Base-by-base conservation (phyloP, 2,329 filamentous ascomycete genomes). In the Colletotrichum chrysophilum region DNA sequence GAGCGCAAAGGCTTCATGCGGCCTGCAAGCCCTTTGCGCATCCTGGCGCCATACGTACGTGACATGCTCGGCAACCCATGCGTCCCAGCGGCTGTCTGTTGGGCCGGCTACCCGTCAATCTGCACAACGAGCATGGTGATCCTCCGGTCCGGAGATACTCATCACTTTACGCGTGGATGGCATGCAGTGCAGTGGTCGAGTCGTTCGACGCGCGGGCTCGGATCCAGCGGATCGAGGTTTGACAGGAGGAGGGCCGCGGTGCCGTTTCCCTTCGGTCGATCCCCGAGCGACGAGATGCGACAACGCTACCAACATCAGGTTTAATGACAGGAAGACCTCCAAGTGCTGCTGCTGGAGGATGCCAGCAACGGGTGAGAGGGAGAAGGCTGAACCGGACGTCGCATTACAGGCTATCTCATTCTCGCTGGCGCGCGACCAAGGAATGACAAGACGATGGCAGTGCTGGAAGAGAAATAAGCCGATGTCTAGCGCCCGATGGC, bases 391-490 rank as follows among this genome's bases (percentile, higher is more conserved):
- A 58, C 24, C 18, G n/a, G 18, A 36, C 13, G 60, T 34, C 16
- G 28, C 58, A 48, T n/a, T 34, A 30, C 24, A 12, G 24, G 32
- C 14, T 4, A 28, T 28, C 36, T 24, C 24, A 24, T 24, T 24
- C 24, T 62, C 7, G 32, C 43, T 34, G 34, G 38, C 43, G 43
- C 26, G 10, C 28, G 26, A 14, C 56, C 55, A 34, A 60, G 62
- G 55, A 52, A 56, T 43, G 68, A 38, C 68, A 36, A 48, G 36
- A 38, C n/a, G 52, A 73, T 73, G 70, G 74, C 74, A 28, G 74
- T 76, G 74, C 74, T 76, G 74, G 74, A 76, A 76, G 38, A 48
- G 52, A 52, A 65, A 38, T 34, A n/a, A 74, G 48, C 70, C 74
- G 70, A 74, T 64, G 24, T 28, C 70, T 74, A 68, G 58, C 56